phyloP scores from a whole-genome alignment of 805 yeast species.

The Vanderwaltozyma yarrowii region DNA sequence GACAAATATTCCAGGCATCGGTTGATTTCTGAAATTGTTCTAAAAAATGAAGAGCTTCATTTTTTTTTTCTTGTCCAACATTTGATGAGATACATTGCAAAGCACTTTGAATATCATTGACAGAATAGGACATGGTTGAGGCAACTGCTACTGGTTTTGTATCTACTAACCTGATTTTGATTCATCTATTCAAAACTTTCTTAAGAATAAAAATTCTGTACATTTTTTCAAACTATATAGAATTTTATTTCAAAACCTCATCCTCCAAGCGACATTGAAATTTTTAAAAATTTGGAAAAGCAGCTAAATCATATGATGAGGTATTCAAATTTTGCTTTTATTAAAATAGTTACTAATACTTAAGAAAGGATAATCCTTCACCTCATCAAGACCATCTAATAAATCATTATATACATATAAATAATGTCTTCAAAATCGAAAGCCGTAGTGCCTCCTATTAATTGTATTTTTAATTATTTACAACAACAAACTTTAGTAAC shows the following conservation, averaged over 20 bases:
- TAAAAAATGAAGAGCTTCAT: conserved; percentile 43
- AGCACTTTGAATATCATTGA: conserved; percentile 18
- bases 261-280: no score
- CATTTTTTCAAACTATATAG: background rate
- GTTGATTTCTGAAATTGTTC: conserved; percentile 76
- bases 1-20: conserved; percentile 70
- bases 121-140: conserved; percentile 10
- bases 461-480: conserved; percentile 74
- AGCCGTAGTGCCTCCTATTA: conserved; percentile 76
- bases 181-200: no score
- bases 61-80: conserved; percentile 25
- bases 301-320: no score
- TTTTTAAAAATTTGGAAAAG: no score
- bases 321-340: no score
- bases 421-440: conserved; percentile 17
- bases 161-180: no score
- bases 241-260: no score
- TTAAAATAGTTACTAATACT: no score
- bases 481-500: conserved; percentile 74
- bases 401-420: background rate
- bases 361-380: no score
- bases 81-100: conserved; percentile 24
- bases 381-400: no score
- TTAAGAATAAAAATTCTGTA: no score
- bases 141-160: no score